Evolutionary conservation across 2,329 filamentous ascomycete species (phyloP), one percentile per base, ranked within the genome.

Genomic region (Fusarium avenaceum): DNA sequence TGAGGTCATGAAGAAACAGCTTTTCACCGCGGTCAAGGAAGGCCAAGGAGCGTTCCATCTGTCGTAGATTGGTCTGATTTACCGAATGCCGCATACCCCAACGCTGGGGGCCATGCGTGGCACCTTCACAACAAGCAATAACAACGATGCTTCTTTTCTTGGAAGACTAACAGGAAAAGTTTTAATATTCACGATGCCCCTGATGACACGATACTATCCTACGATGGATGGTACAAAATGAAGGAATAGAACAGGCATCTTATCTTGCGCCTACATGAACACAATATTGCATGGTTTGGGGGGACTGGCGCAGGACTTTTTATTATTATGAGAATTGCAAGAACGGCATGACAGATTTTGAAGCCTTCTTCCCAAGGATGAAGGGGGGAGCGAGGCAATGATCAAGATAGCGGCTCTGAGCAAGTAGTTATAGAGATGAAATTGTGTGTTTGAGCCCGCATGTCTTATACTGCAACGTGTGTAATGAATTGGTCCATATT

Each of bases 21-120:
- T 99, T 54, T 89, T 87, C 69, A 91, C 90, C 69, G 96, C 96
- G 26, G 97, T 97, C 77, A 92, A 89, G 79, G 96, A 99, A 82
- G 96, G 96, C 24, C 96, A 99, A 78, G 96, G 96, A 30, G 96
- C 96, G 63, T 99, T 99, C 87, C 96, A 98, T 81, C 85, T 99
- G 70, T 97, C 94, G 63, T 97, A 86, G 70, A 63, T 45, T 53
- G 63, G 44, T 49, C n/a, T 52, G 53, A 26, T 40, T 45, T 44
- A 30, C 26, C 13, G 39, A 54, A 51, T 10, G 44, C 44, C 49
- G 30, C 50, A 66, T 42, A 30, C 50, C 13, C 44, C 45, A 39
- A 43, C 65, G 30, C 30, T 26, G 28, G 35, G 47, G 47, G 30
- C 30, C 43, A 47, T 50, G 30, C 10, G 42, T 28, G 53, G 38